phyloP scores from a whole-genome alignment of 2,329 filamentous ascomycete genomes.

The Lasiodiplodia sp. region DNA sequence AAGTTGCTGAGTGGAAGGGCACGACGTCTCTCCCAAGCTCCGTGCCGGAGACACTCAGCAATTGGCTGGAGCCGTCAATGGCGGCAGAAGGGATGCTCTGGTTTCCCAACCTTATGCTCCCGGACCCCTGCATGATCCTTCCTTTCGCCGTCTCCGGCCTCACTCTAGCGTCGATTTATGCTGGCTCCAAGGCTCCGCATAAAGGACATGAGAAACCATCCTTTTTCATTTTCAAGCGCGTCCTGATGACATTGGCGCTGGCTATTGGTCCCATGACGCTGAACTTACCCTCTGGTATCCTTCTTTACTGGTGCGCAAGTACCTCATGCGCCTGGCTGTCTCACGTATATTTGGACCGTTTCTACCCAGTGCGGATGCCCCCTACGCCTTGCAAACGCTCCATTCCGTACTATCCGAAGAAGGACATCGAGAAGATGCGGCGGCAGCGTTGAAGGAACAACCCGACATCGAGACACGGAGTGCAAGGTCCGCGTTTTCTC shows the following conservation, averaged over 20 bases:
- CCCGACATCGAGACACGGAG: neutral
- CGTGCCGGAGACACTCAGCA: neutral
- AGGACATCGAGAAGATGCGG: neutral
- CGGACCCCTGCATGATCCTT: constrained; percentile 60
- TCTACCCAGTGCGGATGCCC: constrained; percentile 3
- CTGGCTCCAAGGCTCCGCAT: constrained; percentile 1
- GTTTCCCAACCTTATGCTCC: constrained; percentile 64
- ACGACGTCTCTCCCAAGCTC: neutral
- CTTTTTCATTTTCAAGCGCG: constrained; percentile 30
- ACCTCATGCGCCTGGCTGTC: constrained; percentile 44
- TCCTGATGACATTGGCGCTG: constrained; percentile 41
- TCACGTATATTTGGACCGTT: constrained; percentile 42
- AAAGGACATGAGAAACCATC: neutral
- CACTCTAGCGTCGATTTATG: constrained; percentile 11
- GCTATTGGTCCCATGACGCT: constrained; percentile 44
- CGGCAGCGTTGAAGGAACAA: neutral
- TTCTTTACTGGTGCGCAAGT: constrained; percentile 51
- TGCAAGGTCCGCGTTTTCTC: neutral
- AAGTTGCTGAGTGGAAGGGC: neutral
- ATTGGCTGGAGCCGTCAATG: constrained; percentile 58
- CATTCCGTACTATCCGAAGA: neutral
- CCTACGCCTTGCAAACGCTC: constrained; percentile 12
- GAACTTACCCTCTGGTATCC: constrained; percentile 49
- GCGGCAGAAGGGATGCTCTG: constrained; percentile 66
- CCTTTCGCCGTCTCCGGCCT: constrained; percentile 58